Evolutionary conservation across 306 rosid species (phyloP), one percentile per base, ranked within the genome.

Genomic region (Acacia crassicarpa): DNA sequence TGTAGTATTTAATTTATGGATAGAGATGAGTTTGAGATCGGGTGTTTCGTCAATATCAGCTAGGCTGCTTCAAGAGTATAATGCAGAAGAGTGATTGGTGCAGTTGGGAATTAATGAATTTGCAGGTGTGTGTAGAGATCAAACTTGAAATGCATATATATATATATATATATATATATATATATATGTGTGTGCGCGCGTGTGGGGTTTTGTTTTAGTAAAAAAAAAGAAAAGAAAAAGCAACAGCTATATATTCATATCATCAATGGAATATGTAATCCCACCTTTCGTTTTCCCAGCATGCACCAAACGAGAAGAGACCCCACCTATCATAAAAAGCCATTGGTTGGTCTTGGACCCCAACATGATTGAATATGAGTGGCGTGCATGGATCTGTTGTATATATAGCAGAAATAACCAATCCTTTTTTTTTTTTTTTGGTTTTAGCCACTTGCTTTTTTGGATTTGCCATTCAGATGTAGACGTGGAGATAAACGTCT

Each of bases 31-130:
- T 32, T 32, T 66, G 71, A 66, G 44, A 66, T 16, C 2, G 2
- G 58, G 58, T 71, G 79, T 15, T 30, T 56, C 12, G 87, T 77
- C 83, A 72, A 54, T 43, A 71, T 81, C 85, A 63, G 9, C 70
- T 32, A 30, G 43, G 27, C 27, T 19, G 14, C 9, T 53, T 53
- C 1, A 11, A 65, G 13, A 32, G 33, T 65, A 32, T 61, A 61
- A 61, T 61, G 25, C 70, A 62, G 43, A 30, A 32, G 43, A 65
- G 43, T 65, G 5, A 65, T 13, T 14, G 43, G 44, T 22, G 65
- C 4, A 65, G 70, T 67, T 74, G 65, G 56, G 75, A 51, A 63
- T 71, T 84, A 19, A 56, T 4, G 13, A 20, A 56, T 53, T 53
- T 53, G 8, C 51, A 3, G 2, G 9, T 8, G 8, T 20, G 19